Conservation (phyloP, 208 protist species). For the Leishmania mexicana region DNA sequence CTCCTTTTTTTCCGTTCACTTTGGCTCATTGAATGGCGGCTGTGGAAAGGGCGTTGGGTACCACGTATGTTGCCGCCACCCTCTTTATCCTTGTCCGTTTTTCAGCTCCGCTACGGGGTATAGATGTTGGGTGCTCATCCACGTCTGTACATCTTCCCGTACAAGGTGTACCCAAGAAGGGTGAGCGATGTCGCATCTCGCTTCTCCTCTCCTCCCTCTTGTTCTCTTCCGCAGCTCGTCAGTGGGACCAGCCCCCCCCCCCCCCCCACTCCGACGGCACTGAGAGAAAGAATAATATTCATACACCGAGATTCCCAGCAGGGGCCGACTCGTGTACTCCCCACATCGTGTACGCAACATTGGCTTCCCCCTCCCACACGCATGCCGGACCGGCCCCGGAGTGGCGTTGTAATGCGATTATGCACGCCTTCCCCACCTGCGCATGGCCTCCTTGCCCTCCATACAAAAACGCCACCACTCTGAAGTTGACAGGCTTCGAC, state of each 20-base stretch:
- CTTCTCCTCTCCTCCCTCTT: not conserved
- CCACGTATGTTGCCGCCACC: not conserved
- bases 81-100: not conserved
- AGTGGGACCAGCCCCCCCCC: not conserved
- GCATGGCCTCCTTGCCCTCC: not conserved
- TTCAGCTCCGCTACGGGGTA: not conserved
- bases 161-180: not conserved
- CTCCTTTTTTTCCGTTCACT: not conserved
- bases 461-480: not conserved
- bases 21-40: not conserved
- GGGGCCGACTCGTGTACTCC: not conserved
- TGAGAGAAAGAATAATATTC: not conserved
- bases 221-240: not conserved
- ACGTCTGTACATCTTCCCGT: not conserved
- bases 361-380: not conserved
- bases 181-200: not conserved
- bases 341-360: not conserved
- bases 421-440: not conserved
- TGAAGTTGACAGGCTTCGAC: not conserved
- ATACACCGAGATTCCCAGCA: not conserved
- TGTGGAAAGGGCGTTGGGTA: not conserved
- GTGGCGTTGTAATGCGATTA: not conserved
- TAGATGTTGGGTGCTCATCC: not conserved
- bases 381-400: not conserved
- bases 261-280: not conserved